Conservation (phyloP, 495 filamentous ascomycete species). For the Neurospora sp. region DNA sequence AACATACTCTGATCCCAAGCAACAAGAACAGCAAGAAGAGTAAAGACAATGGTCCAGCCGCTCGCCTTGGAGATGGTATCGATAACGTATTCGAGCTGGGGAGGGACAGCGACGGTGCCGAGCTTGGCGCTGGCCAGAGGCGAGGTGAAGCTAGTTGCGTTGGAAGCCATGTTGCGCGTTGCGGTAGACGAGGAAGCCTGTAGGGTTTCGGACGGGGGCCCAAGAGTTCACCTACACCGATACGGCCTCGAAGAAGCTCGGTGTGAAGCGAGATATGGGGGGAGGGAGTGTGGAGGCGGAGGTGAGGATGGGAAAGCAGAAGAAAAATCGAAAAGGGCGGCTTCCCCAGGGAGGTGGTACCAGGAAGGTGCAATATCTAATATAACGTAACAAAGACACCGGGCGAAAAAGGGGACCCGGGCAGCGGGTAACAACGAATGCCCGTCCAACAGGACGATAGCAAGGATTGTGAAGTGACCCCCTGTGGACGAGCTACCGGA, state of each 20-base stretch:
- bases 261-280: neutral
- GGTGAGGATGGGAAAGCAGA: neutral
- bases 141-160: constrained; percentile 63
- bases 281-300: neutral
- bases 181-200: neutral
- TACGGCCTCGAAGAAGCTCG: neutral
- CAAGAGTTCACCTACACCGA: neutral
- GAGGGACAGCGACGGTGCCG: constrained; percentile 31
- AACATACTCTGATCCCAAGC: constrained; percentile 78
- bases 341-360: neutral
- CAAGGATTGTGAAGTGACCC: neutral
- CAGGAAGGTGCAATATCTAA: neutral
- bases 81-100: constrained; percentile 33
- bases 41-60: constrained; percentile 52
- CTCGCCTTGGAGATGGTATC: constrained; percentile 42
- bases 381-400: neutral
- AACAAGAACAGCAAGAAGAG: constrained; percentile 57
- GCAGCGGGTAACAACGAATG: neutral
- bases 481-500: neutral
- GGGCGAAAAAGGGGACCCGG: neutral
- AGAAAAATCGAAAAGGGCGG: neutral
- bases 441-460: neutral
- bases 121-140: constrained; percentile 59
- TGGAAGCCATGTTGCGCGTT: constrained; percentile 47
- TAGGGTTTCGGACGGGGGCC: neutral